These are phyloP conservation scores for Elaeagnus macrophylla DNA, from an alignment of 306 rosid genomes.

Conservation along the genomic window DNA sequence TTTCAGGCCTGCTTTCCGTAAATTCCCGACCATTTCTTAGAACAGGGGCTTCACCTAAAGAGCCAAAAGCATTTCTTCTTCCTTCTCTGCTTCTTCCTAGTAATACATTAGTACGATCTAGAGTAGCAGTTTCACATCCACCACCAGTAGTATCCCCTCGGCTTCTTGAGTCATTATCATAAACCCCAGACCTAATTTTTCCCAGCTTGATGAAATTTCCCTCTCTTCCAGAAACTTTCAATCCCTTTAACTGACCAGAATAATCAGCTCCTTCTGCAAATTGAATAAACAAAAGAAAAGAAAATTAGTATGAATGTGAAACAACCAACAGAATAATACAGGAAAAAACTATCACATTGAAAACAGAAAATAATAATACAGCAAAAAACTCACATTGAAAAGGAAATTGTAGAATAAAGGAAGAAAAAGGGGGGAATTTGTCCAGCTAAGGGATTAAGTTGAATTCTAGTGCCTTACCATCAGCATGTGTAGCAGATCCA, in stretches of 20 bases:
- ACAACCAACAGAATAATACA: background rate
- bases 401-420: background rate
- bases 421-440: background rate
- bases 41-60: constrained; percentile 19
- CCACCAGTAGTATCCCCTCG: constrained; percentile 45
- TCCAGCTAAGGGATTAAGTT: background rate
- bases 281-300: constrained; percentile 12
- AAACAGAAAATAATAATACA: background rate
- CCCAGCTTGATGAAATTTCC: constrained; percentile 65
- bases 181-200: constrained; percentile 46
- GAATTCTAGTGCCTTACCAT: constrained; percentile 32
- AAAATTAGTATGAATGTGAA: background rate
- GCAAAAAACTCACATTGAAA: background rate
- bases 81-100: constrained; percentile 38
- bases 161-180: constrained; percentile 32
- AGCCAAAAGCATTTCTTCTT: constrained; percentile 26
- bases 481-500: constrained; percentile 26
- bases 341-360: background rate
- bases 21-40: constrained; percentile 36
- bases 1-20: constrained; percentile 44
- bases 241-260: constrained; percentile 43
- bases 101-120: constrained; percentile 23
- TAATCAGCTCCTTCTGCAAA: constrained; percentile 38
- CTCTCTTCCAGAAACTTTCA: constrained; percentile 59
- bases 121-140: constrained; percentile 32